Percentiles rank a stretch among this genome's conserved stretches.
These are phyloP conservation scores for Paramicrosporidium saccamoebae DNA, from an alignment of 371 early-diverging fungal genomes.

Conservation along the genomic window DNA sequence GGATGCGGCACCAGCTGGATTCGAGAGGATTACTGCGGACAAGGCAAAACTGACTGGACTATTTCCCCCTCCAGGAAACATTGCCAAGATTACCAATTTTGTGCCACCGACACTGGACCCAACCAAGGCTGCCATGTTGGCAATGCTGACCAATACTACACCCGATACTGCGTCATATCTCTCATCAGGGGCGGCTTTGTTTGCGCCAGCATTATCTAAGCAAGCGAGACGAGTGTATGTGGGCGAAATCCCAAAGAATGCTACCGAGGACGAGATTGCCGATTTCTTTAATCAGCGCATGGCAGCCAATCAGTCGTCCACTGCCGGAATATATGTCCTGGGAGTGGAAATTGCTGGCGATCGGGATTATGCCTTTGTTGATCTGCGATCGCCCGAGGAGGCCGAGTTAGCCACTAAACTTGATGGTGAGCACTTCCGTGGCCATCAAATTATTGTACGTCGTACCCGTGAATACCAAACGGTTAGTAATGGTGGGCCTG, in stretches of 20 bases:
- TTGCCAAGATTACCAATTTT: neutral
- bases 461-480: constrained; percentile 66
- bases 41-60: constrained; percentile 69
- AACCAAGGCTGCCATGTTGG: constrained; percentile 2
- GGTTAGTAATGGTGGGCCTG: constrained; percentile 23
- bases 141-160: constrained; percentile 3
- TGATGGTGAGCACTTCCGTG: constrained; percentile 56
- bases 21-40: constrained; percentile 46
- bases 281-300: constrained; percentile 60
- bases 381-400: constrained; percentile 62
- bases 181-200: constrained; percentile 3
- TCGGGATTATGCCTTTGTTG: constrained; percentile 75
- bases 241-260: constrained; percentile 54
- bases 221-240: constrained; percentile 63
- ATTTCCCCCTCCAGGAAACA: constrained; percentile 74
- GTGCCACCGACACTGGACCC: constrained; percentile 1
- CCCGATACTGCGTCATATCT: constrained; percentile 4
- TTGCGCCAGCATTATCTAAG: constrained; percentile 9
- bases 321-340: constrained; percentile 14
- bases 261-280: constrained; percentile 32
- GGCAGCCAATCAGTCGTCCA: constrained; percentile 23
- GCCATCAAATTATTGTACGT: constrained; percentile 53
- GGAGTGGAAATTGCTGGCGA: constrained; percentile 59
- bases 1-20: constrained; percentile 75
- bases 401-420: constrained; percentile 62